Percentiles rank a stretch among this genome's conserved stretches.
Conservation (phyloP, 345 rosid species). For the Heritiera littoralis region DNA sequence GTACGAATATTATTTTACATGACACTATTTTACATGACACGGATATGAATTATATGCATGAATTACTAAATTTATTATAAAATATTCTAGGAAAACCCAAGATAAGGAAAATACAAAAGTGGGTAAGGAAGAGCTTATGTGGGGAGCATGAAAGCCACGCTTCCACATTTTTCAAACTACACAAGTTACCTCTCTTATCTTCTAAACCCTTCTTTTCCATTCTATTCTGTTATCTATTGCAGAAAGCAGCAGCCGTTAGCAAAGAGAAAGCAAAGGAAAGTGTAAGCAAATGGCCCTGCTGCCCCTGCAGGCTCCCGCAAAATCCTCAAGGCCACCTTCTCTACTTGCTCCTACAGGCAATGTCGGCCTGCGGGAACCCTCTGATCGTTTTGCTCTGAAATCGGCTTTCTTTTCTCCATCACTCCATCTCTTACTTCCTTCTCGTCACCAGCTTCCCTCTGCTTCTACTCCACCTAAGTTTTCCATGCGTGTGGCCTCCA, state of each 20-base stretch:
- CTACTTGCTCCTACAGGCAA: slow-evolving; percentile 40
- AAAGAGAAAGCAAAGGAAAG: background rate
- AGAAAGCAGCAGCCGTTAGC: background rate
- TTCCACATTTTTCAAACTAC: background rate
- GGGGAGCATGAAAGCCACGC: background rate
- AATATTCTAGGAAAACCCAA: background rate
- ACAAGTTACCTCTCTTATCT: slow-evolving; percentile 33
- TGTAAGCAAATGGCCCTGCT: slow-evolving; percentile 45
- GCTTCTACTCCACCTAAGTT: slow-evolving; percentile 48
- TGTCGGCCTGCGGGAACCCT: slow-evolving; percentile 36
- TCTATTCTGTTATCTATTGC: background rate
- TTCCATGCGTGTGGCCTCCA: slow-evolving; percentile 84
- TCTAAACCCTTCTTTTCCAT: slow-evolving; percentile 18
- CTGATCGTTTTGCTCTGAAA: slow-evolving; percentile 45
- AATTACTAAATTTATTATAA: too few species aligned
- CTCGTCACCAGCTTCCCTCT: slow-evolving; percentile 24
- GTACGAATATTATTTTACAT: too few species aligned
- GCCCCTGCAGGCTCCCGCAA: slow-evolving; percentile 44
- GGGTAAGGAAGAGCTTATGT: background rate
- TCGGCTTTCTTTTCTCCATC: slow-evolving; percentile 63
- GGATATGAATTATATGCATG: too few species aligned
- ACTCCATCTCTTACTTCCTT: slow-evolving; percentile 44
- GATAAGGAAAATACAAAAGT: background rate
- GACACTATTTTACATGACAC: too few species aligned
- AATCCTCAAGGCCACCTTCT: slow-evolving; percentile 25